phyloP scores from a whole-genome alignment of 768 basidiomycete genomes.

The Mycena olivaceomarginata region DNA sequence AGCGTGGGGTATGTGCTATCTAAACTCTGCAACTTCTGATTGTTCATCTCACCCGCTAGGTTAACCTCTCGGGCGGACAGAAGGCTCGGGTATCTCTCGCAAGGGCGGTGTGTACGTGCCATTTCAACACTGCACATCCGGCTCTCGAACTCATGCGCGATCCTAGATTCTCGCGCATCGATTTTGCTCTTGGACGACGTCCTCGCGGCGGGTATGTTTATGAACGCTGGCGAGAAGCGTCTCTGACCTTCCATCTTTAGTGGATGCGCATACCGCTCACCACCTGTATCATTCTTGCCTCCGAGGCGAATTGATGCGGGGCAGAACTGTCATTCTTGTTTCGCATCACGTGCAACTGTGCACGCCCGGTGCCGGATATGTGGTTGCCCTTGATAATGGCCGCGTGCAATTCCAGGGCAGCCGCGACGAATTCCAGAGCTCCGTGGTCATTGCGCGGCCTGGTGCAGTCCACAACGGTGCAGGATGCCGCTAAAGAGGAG shows the following conservation, averaged over 20 bases:
- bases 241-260: neutral
- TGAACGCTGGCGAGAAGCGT: neutral
- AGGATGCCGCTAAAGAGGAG: constrained; percentile 65
- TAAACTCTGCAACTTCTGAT: constrained; percentile 10
- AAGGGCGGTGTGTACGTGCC: constrained; percentile 80
- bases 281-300: constrained; percentile 81
- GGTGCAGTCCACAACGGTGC: constrained; percentile 71
- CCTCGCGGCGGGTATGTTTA: constrained; percentile 65
- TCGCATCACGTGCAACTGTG: constrained; percentile 97
- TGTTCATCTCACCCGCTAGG: constrained; percentile 60
- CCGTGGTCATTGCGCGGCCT: constrained; percentile 82
- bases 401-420: constrained; percentile 84
- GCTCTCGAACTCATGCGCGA: neutral
- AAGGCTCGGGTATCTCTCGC: constrained; percentile 76
- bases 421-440: constrained; percentile 77
- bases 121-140: neutral
- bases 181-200: constrained; percentile 92
- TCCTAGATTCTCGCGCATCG: constrained; percentile 84
- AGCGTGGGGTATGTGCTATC: constrained; percentile 78
- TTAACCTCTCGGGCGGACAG: constrained; percentile 74
- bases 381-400: constrained; percentile 91
- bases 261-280: constrained; percentile 13
- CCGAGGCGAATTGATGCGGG: constrained; percentile 86
- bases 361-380: constrained; percentile 84
- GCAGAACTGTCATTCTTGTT: constrained; percentile 92